phyloP scores from a whole-genome alignment of 176 grass and related monocot species.

The Triticum turgidum region DNA sequence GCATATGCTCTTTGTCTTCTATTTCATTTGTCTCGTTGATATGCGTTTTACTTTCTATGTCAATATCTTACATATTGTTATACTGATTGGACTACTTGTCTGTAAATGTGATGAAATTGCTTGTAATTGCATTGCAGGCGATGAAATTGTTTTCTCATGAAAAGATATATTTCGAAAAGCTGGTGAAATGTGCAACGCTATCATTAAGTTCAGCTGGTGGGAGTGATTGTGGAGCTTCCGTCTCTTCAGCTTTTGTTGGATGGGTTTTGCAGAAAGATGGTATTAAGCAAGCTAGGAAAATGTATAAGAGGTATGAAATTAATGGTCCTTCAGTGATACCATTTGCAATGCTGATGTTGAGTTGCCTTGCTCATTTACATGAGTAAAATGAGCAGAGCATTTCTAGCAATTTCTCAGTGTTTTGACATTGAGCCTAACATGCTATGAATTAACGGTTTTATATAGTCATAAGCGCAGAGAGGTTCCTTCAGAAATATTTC shows the following conservation, averaged over 20 bases:
- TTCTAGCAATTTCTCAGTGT: neutral
- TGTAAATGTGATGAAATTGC: neutral
- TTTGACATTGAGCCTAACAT: neutral
- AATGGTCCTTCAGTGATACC: neutral
- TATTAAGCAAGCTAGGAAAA: slow-evolving; percentile 66
- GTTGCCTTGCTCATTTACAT: neutral
- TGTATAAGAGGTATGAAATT: slow-evolving; percentile 61
- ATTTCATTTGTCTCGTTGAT: neutral
- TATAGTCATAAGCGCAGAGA: neutral
- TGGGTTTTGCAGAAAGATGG: slow-evolving; percentile 74
- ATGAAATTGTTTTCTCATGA: slow-evolving; percentile 75
- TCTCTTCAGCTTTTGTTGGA: slow-evolving; percentile 61
- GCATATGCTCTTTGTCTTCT: neutral
- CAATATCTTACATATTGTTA: slow-evolving; percentile 19
- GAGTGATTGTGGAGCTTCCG: slow-evolving; percentile 45
- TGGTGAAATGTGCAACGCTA: slow-evolving; percentile 54
- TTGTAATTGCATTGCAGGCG: slow-evolving; percentile 49
- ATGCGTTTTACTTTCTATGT: neutral
- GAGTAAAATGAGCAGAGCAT: neutral
- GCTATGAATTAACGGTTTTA: neutral
- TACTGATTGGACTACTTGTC: neutral
- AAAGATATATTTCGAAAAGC: slow-evolving; percentile 56
- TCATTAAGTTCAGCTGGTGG: slow-evolving; percentile 58
- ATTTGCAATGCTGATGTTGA: neutral
- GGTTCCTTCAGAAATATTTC: neutral